Percentiles rank a stretch among this genome's conserved stretches.
Evolutionary conservation across 345 rosid genomes (phyloP).

Genomic region (Firmiana major): DNA sequence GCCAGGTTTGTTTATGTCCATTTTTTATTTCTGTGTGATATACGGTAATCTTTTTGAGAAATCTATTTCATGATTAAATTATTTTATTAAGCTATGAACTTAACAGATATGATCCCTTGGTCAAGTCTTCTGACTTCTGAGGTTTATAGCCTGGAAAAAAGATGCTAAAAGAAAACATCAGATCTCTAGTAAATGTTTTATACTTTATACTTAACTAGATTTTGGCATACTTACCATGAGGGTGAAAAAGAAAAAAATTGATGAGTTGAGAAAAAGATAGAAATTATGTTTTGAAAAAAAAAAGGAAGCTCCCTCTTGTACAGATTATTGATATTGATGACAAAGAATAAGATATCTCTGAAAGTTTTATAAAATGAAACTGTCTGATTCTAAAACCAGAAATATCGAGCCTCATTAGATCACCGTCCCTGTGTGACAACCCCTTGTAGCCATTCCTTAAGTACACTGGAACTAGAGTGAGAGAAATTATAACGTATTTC

Average conservation of each 20-base stretch:
- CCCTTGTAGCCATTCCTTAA: neutral
- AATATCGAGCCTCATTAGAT: neutral
- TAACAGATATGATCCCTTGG: neutral
- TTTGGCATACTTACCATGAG: neutral
- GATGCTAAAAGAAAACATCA: neutral
- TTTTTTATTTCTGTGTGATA: neutral
- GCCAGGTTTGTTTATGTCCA: conserved; percentile 47
- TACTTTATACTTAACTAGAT: neutral
- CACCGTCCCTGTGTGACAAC: neutral
- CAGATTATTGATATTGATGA: neutral
- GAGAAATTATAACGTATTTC: neutral
- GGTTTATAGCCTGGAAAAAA: neutral
- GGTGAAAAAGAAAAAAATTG: neutral
- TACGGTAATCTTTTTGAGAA: neutral
- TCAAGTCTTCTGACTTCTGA: neutral
- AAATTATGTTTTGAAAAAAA: neutral
- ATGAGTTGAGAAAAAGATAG: neutral
- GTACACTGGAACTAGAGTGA: neutral
- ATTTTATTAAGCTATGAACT: neutral
- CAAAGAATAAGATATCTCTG: neutral
- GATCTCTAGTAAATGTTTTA: neutral
- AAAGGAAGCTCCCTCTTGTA: neutral
- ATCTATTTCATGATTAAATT: neutral
- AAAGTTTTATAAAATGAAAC: neutral
- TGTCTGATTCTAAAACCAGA: neutral